phyloP scores from a whole-genome alignment of 2,329 filamentous ascomycete species.

The Calonectria pseudoreteaudii region DNA sequence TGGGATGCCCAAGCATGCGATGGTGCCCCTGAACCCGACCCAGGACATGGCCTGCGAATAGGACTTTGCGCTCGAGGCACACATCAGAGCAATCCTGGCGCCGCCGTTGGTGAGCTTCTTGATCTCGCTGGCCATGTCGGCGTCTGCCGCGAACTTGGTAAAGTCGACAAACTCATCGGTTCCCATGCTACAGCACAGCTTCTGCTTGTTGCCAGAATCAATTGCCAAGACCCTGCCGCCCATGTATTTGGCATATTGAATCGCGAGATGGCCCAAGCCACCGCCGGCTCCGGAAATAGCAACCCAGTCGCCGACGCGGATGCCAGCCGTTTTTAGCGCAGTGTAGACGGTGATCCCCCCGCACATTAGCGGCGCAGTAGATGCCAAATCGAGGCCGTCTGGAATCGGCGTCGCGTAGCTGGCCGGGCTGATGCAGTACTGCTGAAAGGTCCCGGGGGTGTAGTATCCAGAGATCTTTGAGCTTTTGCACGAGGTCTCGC shows the following conservation, averaged over 20 bases:
- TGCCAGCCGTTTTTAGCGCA: conserved; percentile 8
- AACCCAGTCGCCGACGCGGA: conserved; percentile 41
- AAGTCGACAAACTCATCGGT: conserved; percentile 29
- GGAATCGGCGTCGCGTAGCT: conserved; percentile 20
- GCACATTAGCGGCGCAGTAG: conserved; percentile 23
- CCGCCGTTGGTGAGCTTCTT: conserved; percentile 30
- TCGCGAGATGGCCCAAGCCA: conserved; percentile 44
- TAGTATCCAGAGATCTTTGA: conserved; percentile 22
- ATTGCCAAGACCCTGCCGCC: conserved; percentile 44
- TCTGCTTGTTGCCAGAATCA: conserved; percentile 42
- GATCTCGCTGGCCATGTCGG: conserved; percentile 22
- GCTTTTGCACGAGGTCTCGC: conserved; percentile 22
- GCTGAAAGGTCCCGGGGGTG: conserved; percentile 23
- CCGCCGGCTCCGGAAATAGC: conserved; percentile 47
- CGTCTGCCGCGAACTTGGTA: not conserved
- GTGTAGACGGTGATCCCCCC: conserved; percentile 24
- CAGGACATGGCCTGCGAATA: conserved; percentile 24
- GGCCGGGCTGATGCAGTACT: conserved; percentile 19
- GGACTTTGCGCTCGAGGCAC: conserved; percentile 34
- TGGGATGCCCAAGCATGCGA: conserved; percentile 29
- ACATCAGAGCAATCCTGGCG: conserved; percentile 35
- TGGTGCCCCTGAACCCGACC: not conserved
- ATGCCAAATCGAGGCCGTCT: conserved; percentile 7
- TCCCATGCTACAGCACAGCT: conserved; percentile 37
- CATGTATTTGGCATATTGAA: conserved; percentile 46